Conservation (phyloP, 257 asterid genomes). For the Scutellaria baicalensis region DNA sequence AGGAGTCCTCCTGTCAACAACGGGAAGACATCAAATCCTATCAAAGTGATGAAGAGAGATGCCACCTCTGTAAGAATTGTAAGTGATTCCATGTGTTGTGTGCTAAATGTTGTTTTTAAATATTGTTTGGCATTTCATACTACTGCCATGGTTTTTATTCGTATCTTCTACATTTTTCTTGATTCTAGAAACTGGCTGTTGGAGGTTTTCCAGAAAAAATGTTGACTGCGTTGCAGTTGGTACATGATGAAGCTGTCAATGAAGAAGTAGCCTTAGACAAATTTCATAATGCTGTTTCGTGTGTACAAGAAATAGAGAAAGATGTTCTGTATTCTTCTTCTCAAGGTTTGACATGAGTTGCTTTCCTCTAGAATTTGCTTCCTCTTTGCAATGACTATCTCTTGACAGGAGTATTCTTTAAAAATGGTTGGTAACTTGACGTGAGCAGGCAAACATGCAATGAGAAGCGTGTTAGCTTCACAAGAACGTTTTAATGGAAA, state of each 20-base stretch:
- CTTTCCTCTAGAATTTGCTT: conserved; percentile 7
- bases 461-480: not conserved
- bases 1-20: conserved; percentile 42
- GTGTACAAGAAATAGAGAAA: conserved; percentile 52
- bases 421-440: not conserved
- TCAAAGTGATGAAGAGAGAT: conserved; percentile 82
- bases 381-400: conserved; percentile 2
- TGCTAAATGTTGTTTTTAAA: conserved; percentile 1
- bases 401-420: not conserved
- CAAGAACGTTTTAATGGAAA: not conserved
- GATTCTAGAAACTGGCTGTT: conserved; percentile 74
- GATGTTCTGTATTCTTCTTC: conserved; percentile 50
- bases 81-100: conserved; percentile 21
- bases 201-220: conserved; percentile 83
- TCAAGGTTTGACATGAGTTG: conserved; percentile 47
- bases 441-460: not conserved
- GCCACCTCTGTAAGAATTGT: conserved; percentile 71
- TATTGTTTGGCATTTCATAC: conserved; percentile 5
- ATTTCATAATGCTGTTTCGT: conserved; percentile 48
- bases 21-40: conserved; percentile 54
- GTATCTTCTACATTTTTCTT: conserved; percentile 5
- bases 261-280: conserved; percentile 68
- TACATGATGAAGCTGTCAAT: conserved; percentile 56
- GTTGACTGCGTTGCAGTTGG: conserved; percentile 64
- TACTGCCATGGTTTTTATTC: not conserved